Conservation (phyloP, 2,329 filamentous ascomycete species). For the Blastomyces emzantsi region DNA sequence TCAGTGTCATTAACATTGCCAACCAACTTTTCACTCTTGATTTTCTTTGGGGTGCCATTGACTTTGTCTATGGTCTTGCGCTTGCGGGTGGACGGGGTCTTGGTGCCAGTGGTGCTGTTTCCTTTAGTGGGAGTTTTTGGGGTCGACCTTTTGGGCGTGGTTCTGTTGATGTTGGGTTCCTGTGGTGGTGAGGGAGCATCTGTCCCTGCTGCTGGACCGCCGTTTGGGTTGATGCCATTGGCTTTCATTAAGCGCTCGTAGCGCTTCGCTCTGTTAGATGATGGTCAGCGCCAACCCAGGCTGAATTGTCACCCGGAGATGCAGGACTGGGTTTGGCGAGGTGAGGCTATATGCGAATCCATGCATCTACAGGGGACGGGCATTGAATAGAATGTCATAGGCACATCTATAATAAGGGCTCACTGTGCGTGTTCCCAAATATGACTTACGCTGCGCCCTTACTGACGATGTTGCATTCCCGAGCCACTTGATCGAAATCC, state of each 20-base stretch:
- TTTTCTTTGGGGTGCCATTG: slow-evolving; percentile 10
- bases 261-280: slow-evolving; percentile 50
- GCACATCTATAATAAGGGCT: neutral
- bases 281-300: slow-evolving; percentile 6
- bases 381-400: neutral
- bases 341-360: neutral
- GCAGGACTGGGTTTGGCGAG: slow-evolving; percentile 1
- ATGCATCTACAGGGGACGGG: slow-evolving; percentile 3
- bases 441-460: slow-evolving; percentile 61
- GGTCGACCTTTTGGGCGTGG: slow-evolving; percentile 18
- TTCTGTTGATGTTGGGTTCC: slow-evolving; percentile 19
- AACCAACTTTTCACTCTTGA: slow-evolving; percentile 13
- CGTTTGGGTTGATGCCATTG: slow-evolving; percentile 39
- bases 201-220: slow-evolving; percentile 6
- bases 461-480: slow-evolving; percentile 52
- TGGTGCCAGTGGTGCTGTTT: slow-evolving; percentile 15
- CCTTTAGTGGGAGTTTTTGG: slow-evolving; percentile 20
- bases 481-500: slow-evolving; percentile 56
- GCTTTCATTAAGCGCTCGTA: slow-evolving; percentile 58
- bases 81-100: slow-evolving; percentile 17
- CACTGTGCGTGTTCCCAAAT: neutral
- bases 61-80: slow-evolving; percentile 12
- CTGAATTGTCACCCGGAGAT: neutral
- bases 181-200: slow-evolving; percentile 6
- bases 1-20: too few relatives aligned